Evolutionary conservation across 768 basidiomycete species (phyloP).

Genomic region (Rubroboletus pulcherrimus): DNA sequence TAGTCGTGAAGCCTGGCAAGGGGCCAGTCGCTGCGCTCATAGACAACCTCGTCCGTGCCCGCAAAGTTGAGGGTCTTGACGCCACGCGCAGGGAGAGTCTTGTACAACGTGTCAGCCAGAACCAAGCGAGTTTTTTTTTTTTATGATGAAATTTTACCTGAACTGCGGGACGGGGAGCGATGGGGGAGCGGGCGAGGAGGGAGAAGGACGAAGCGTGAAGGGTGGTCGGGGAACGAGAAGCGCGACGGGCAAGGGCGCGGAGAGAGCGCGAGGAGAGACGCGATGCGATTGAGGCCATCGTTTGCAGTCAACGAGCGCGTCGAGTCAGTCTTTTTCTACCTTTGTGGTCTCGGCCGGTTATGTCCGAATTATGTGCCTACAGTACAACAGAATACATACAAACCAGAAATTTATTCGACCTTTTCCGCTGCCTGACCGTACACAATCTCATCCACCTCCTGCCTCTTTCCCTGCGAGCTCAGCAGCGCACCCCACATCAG

Average conservation of each 20-base stretch:
- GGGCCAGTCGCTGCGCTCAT: constrained; percentile 97
- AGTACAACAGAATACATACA: no score
- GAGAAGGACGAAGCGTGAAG: constrained; percentile 65
- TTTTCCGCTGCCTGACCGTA: constrained; percentile 37
- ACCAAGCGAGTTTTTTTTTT: constrained; percentile 24
- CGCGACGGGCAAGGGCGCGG: constrained; percentile 63
- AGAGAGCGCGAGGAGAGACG: constrained; percentile 64
- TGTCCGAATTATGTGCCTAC: constrained; percentile 4
- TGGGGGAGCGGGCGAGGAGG: constrained; percentile 49
- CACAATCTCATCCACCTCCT: constrained; percentile 38
- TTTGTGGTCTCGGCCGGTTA: constrained; percentile 12
- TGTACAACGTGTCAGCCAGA: constrained; percentile 1
- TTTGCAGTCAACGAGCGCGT: constrained; percentile 8
- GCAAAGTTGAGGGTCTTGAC: constrained; percentile 97
- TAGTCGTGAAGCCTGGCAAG: constrained; percentile 97
- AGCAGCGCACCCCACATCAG: constrained; percentile 42
- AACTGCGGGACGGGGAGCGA: constrained; percentile 19
- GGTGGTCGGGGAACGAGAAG: constrained; percentile 45
- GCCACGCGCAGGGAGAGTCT: constrained; percentile 62
- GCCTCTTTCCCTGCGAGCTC: constrained; percentile 35
- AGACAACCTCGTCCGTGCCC: constrained; percentile 88
- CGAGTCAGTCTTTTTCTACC: constrained; percentile 13
- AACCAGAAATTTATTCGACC: neutral
- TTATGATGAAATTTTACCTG: constrained; percentile 32
- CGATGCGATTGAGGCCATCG: constrained; percentile 56